Percentiles rank a stretch among this genome's conserved stretches.
phyloP scores from a whole-genome alignment of 176 grass and related monocot species.

The Triticum turgidum region DNA sequence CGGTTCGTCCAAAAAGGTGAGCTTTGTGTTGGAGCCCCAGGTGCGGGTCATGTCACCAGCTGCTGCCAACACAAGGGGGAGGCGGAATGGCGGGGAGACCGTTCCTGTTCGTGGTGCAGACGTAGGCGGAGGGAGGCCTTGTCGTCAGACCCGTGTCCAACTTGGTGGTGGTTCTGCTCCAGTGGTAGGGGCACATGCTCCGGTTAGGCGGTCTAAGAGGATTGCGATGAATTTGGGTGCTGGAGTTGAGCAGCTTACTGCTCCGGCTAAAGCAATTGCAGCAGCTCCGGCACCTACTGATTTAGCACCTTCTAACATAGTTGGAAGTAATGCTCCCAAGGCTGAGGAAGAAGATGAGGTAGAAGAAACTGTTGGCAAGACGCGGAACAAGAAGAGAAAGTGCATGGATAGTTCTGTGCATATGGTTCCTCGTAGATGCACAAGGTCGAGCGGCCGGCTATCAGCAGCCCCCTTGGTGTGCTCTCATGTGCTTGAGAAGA shows the following conservation, averaged over 20 bases:
- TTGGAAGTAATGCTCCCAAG: background rate
- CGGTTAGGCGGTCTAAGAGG: background rate
- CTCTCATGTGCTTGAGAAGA: constrained; percentile 23
- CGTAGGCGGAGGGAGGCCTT: background rate
- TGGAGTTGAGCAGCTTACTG: background rate
- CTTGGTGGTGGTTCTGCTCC: background rate
- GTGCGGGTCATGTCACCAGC: constrained; percentile 25
- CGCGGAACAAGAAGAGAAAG: background rate
- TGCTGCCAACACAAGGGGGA: constrained; percentile 13
- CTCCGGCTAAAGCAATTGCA: too few species aligned
- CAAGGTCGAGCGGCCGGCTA: background rate
- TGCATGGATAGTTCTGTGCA: background rate
- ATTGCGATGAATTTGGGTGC: background rate
- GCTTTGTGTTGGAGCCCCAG: constrained; percentile 22
- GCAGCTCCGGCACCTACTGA: too few species aligned
- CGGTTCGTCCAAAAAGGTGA: constrained; percentile 40
- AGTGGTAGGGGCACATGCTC: background rate
- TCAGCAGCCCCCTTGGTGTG: background rate
- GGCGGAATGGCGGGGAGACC: background rate
- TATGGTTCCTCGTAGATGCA: constrained; percentile 11
- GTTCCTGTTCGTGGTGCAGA: background rate
- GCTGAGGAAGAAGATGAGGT: background rate
- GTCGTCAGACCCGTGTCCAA: background rate
- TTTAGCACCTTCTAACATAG: background rate
- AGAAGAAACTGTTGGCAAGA: background rate